Base-by-base conservation (phyloP, 1,139 yeast genomes). In the Taiozyma sp. region DNA sequence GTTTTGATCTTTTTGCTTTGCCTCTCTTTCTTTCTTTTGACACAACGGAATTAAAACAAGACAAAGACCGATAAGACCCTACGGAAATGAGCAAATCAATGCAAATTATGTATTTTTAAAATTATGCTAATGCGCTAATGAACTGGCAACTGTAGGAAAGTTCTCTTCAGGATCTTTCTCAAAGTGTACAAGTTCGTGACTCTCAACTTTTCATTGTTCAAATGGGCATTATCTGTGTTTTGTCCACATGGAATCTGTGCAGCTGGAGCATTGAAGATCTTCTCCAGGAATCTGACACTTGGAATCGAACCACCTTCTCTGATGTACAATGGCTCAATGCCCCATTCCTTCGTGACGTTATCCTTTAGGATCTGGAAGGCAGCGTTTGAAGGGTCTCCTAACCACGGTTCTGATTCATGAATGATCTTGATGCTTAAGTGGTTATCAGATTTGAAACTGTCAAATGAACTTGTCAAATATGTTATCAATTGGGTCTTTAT, bases 261-360 rank as follows among this genome's bases (percentile, higher is more conserved):
- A 1, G 97, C 98, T 22, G 89, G 88, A 2, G 98, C 97, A 49
- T 76, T 68, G 59, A 93, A 87, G 21, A 79, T 75, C 64, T 86
- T 87, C 62, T 93, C 99, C 58, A 93, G 71, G 56, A 86, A 86
- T 53, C 97, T 70, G 8, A 95, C 83, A 14, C 93, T 85, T 2
- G 99, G 98, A 64, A 93, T 90, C 1, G 97, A 88, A 0, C 99
- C 99, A 53, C 99, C 99, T 70, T 93, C 99, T 56, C 98, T 79
- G 45, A 93, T 88, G 55, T 83, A 85, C 44, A 93, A 71, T 0
- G 98, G 98, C 32, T 76, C 75, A 6, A 73, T 73, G 9, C 77
- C 80, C 93, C 95, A 85, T 51, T 83, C 83, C 6, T 70, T 65
- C 43, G 70, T 67, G 37, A 91, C 72, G 46, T 87, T 88, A 30